Evolutionary conservation across 306 rosid species (phyloP).

Genomic region (Lathyrus sativus): DNA sequence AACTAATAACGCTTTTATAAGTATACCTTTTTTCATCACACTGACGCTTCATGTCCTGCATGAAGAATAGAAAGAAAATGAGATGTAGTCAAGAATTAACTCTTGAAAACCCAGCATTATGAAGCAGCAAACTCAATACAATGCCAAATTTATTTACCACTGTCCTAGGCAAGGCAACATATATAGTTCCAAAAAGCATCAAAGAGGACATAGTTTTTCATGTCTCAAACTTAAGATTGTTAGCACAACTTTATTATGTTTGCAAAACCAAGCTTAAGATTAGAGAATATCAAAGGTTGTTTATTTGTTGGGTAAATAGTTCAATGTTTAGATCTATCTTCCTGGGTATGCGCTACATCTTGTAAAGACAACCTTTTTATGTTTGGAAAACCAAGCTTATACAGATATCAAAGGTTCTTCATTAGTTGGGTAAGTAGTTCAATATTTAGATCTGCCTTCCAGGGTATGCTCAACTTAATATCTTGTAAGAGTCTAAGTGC

Average conservation of each 20-base stretch:
- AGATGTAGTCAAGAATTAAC: constrained; percentile 33
- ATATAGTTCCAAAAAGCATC: constrained; percentile 13
- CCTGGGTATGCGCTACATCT: background rate
- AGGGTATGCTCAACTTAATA: too few relatives aligned
- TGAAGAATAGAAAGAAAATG: constrained; percentile 37
- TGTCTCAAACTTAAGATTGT: constrained; percentile 29
- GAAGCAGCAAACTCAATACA: constrained; percentile 16
- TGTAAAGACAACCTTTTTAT: too few relatives aligned
- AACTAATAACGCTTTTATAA: constrained; percentile 24
- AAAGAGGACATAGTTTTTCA: constrained; percentile 22
- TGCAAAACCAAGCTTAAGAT: constrained; percentile 17
- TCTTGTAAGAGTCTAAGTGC: background rate
- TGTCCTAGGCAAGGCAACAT: constrained; percentile 26
- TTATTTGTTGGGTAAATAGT: background rate
- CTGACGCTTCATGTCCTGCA: constrained; percentile 94
- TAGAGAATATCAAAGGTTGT: constrained; percentile 2
- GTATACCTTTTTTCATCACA: constrained; percentile 83
- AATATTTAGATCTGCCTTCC: too few relatives aligned
- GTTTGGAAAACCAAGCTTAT: too few relatives aligned
- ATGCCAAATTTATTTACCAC: constrained; percentile 24
- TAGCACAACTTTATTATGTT: background rate
- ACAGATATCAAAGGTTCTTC: too few relatives aligned
- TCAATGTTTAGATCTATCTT: constrained; percentile 23
- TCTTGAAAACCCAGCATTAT: constrained; percentile 23
- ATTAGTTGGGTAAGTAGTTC: too few relatives aligned